Conservation (phyloP, 192 early-diverging fungal genomes). For the Physocladia obscura region DNA sequence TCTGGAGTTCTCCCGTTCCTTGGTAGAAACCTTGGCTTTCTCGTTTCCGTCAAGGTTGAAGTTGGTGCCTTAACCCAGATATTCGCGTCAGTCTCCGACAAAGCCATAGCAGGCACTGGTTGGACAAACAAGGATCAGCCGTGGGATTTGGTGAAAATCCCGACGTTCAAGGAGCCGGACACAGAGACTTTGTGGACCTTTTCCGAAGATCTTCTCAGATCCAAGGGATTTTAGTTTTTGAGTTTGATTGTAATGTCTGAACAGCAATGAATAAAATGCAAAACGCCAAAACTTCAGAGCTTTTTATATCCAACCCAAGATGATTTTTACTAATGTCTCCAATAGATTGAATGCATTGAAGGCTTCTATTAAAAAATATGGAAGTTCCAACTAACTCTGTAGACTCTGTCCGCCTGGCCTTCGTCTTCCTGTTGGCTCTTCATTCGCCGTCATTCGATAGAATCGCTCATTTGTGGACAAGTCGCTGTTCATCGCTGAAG, state of each 20-base stretch:
- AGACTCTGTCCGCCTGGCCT: too few relatives aligned
- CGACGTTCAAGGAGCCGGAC: not conserved
- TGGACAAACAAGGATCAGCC: slow-evolving; percentile 8
- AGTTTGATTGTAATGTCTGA: not conserved
- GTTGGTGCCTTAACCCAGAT: slow-evolving; percentile 5
- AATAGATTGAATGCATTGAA: too few relatives aligned
- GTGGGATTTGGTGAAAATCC: not conserved
- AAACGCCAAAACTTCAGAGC: too few relatives aligned
- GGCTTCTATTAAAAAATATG: too few relatives aligned
- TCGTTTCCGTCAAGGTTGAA: not conserved
- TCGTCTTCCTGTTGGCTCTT: too few relatives aligned
- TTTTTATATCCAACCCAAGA: too few relatives aligned
- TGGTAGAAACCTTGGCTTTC: not conserved
- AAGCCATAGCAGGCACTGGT: not conserved
- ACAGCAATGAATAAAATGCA: too few relatives aligned
- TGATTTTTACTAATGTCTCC: too few relatives aligned
- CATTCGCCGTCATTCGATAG: too few relatives aligned
- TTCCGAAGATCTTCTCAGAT: slow-evolving; percentile 15
- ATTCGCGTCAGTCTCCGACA: not conserved
- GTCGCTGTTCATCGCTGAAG: too few relatives aligned
- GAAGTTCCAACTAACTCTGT: too few relatives aligned
- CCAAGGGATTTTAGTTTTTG: slow-evolving; percentile 12
- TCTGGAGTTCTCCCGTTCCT: slow-evolving; percentile 1
- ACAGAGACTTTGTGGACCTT: slow-evolving; percentile 6
- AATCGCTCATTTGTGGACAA: too few relatives aligned